Conservation (phyloP, 2,329 filamentous ascomycete genomes). For the Trichoderma pleuroti region DNA sequence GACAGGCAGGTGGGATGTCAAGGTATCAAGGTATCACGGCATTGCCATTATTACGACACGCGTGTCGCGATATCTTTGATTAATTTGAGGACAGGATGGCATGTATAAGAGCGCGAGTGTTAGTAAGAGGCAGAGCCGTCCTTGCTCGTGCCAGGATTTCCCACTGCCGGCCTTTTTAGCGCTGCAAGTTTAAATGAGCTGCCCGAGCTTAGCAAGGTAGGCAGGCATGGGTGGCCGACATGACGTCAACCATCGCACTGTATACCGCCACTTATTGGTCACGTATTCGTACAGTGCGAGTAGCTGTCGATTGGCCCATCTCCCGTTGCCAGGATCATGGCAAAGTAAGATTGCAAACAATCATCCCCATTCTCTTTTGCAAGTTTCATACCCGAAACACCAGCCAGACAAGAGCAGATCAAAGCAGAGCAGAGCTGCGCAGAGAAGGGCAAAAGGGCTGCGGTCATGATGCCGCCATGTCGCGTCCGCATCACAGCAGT, state of each 20-base stretch:
- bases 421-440: neutral
- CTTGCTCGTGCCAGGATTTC: neutral
- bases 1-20: neutral
- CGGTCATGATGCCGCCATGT: constrained; percentile 34
- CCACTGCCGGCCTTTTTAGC: neutral
- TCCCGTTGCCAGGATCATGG: neutral
- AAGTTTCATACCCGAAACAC: neutral
- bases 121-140: neutral
- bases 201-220: neutral
- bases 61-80: neutral
- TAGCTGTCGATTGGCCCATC: neutral
- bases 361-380: neutral
- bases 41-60: neutral
- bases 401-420: neutral
- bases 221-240: neutral
- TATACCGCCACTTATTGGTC: fast-evolving
- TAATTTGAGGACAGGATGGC: neutral
- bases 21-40: neutral
- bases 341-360: neutral
- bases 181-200: neutral
- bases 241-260: neutral
- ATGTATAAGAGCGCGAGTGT: neutral
- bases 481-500: constrained; percentile 28
- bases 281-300: neutral
- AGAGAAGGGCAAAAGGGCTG: constrained; percentile 3